These are phyloP conservation scores for Cordia subcordata DNA, from an alignment of 257 asterid species.

Conservation along the genomic window DNA sequence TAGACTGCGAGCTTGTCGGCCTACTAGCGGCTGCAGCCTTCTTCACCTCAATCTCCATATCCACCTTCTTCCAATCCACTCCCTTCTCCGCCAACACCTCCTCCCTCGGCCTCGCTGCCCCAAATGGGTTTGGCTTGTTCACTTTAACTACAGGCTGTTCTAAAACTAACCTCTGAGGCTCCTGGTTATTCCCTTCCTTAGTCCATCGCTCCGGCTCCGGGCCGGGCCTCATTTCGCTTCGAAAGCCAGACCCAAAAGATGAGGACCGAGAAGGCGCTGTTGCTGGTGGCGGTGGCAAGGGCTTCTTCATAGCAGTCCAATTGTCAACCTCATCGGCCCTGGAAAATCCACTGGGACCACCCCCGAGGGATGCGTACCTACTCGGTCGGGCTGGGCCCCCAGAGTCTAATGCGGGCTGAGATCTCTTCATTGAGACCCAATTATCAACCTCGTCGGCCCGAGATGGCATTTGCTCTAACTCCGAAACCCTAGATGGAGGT, in stretches of 20 bases:
- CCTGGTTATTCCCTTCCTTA: conserved; percentile 19
- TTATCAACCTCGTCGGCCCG: conserved; percentile 88
- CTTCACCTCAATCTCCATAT: conserved; percentile 44
- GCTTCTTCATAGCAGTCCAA: conserved; percentile 68
- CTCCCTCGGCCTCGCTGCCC: conserved; percentile 95
- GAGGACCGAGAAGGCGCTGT: conserved; percentile 16
- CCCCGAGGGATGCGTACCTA: conserved; percentile 36
- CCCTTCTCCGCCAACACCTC: conserved; percentile 95
- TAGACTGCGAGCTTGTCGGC: conserved; percentile 80
- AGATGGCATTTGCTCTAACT: conserved; percentile 55
- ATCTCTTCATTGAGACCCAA: conserved; percentile 57
- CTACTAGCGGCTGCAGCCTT: conserved; percentile 33
- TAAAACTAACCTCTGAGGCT: conserved; percentile 20
- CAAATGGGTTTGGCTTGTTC: conserved; percentile 84
- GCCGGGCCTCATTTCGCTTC: conserved; percentile 15
- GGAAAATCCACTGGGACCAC: conserved; percentile 48
- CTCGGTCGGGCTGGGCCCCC: not conserved
- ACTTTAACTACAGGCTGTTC: conserved; percentile 25
- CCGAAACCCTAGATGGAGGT: conserved; percentile 53
- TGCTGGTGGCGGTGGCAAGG: conserved; percentile 31
- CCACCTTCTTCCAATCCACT: conserved; percentile 90
- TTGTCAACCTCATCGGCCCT: conserved; percentile 87
- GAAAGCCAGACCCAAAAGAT: conserved; percentile 48
- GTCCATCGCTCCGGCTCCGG: conserved; percentile 68
- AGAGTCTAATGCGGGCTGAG: not conserved